Evolutionary conservation across 2,329 filamentous ascomycete species (phyloP), one percentile per base, ranked within the genome.

Genomic region (Lachnellula cervina): DNA sequence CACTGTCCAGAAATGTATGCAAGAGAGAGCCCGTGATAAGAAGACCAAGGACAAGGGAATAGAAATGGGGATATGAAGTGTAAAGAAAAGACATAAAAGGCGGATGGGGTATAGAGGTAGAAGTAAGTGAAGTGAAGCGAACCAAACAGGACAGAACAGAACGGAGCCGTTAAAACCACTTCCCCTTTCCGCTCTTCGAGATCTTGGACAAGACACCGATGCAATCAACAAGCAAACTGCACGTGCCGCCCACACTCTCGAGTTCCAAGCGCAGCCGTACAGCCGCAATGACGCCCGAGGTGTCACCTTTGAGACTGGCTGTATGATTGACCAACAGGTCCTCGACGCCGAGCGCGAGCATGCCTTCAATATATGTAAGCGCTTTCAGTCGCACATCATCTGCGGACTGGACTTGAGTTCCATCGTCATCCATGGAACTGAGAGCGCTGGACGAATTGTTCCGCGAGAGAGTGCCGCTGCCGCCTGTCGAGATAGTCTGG

Each of bases 211-310:
- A 62, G 51, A 82, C 80, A 2, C 74, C 70, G 3, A 80, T 71
- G 6, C 80, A 78, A 62, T 84, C 81, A 23, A 78, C 73, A 44
- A 80, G 77, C 49, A 82, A 64, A 47, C 77, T 74, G 61, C 73
- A 81, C 49, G 74, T 72, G 19, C 73, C 72, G 5, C 77, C 79
- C 3, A 76, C 66, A 38, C 76, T 78, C 51, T 83, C 80, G 43
- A 66, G 66, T 62, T 79, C 76, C 43, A 84, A 68, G 43, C 74
- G 68, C 35, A 73, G 70, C 16, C 73, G 71, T 6, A 77, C 78
- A 57, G 82, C 71, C 13, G 74, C 71, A n/a, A 83, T 73, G 3
- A 82, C 73, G 5, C 69, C 71, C 19, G 67, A 67, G 3, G 75
- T 76, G 50, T 77, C 76, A n/a, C 71, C 69, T 45, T 72, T 72